Percentiles rank a stretch among this genome's conserved stretches.
Evolutionary conservation across 2,329 filamentous ascomycete species (phyloP).

Genomic region (Neofusicoccum umdonicola): DNA sequence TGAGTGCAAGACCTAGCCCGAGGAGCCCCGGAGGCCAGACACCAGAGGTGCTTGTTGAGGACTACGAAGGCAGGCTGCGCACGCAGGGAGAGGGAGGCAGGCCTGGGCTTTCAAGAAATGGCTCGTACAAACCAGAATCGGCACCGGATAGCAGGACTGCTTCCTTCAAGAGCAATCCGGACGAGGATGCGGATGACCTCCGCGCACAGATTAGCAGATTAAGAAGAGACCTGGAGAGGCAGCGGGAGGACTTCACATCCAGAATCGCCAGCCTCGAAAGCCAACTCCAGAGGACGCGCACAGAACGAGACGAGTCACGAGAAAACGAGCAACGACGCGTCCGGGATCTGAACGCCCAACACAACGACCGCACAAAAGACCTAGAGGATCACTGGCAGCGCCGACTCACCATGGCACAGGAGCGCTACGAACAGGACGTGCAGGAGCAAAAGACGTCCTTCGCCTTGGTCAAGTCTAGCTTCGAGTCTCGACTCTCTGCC

Average conservation of each 20-base stretch:
- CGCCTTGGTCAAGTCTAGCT: slow-evolving; percentile 11
- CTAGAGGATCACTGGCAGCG: slow-evolving; percentile 10
- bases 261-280: slow-evolving; percentile 1
- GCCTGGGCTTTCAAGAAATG: not conserved
- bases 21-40: not conserved
- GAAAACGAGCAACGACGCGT: slow-evolving; percentile 11
- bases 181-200: not conserved
- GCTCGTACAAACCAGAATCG: not conserved
- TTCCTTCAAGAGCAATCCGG: not conserved
- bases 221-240: not conserved
- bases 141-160: not conserved
- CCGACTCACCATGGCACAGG: not conserved
- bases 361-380: not conserved
- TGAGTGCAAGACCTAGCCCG: not conserved
- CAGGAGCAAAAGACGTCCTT: slow-evolving; percentile 12
- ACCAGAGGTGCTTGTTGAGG: slow-evolving; percentile 9
- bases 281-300: not conserved
- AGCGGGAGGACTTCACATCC: not conserved
- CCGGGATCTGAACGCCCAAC: not conserved
- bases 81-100: not conserved
- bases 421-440: not conserved
- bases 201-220: not conserved
- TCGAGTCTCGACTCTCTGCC: slow-evolving; percentile 4
- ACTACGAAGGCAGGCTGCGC: not conserved
- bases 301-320: not conserved